These are phyloP conservation scores for Xylariaceae sp. DNA, from an alignment of 2,329 filamentous ascomycete species.

Conservation along the genomic window DNA sequence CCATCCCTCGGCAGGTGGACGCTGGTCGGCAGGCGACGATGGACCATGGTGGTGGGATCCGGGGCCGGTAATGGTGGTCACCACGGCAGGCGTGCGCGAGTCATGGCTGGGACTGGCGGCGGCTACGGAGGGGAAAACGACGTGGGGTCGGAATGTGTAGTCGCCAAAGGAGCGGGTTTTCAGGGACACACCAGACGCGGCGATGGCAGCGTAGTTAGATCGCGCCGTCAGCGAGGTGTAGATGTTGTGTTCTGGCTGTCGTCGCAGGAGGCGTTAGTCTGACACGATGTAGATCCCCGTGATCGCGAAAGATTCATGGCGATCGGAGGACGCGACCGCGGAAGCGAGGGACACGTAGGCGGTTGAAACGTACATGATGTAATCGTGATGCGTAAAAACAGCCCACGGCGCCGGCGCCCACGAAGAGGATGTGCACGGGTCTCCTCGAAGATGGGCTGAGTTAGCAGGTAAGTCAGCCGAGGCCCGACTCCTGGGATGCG, in stretches of 20 bases:
- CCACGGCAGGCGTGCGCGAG: background rate
- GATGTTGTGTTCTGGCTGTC: constrained; percentile 45
- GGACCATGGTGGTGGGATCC: constrained; percentile 4
- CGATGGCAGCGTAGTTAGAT: constrained; percentile 65
- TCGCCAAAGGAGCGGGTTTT: constrained; percentile 62
- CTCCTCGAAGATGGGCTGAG: background rate
- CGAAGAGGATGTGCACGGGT: constrained; percentile 56
- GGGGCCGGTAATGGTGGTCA: constrained; percentile 3
- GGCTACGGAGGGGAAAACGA: constrained; percentile 56
- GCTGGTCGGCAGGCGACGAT: background rate
- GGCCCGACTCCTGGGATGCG: background rate
- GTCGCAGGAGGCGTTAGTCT: constrained; percentile 17
- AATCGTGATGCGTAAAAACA: constrained; percentile 68
- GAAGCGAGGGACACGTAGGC: background rate
- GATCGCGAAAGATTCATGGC: background rate
- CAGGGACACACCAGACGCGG: constrained; percentile 55
- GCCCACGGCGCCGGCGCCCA: constrained; percentile 66
- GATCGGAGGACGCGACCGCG: constrained; percentile 1
- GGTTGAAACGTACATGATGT: constrained; percentile 43
- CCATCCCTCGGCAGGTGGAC: constrained; percentile 37
- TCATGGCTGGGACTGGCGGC: constrained; percentile 41
- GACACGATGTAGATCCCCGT: background rate
- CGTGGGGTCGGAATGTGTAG: constrained; percentile 57
- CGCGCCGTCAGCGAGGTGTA: constrained; percentile 66
- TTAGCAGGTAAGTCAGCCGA: constrained; percentile 2